phyloP scores from a whole-genome alignment of 768 basidiomycete genomes.

The Mycena vitilis region DNA sequence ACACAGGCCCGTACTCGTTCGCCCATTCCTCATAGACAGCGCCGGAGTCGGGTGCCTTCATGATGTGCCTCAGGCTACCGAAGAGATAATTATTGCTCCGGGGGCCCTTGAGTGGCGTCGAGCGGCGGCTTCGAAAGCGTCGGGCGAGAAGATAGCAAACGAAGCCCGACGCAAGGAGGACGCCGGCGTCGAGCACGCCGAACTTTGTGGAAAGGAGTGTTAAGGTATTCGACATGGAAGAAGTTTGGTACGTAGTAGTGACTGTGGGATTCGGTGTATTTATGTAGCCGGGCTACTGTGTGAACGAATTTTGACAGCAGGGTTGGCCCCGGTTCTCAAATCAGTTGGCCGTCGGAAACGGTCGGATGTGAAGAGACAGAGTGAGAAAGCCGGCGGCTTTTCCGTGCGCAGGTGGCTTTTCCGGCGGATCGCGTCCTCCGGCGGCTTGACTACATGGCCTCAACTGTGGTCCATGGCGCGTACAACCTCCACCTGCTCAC shows the following conservation, averaged over 20 bases:
- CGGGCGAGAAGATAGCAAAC: not conserved
- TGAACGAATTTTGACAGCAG: too few relatives aligned
- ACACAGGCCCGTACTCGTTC: constrained; percentile 60
- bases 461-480: constrained; percentile 43
- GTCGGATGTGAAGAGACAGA: too few relatives aligned
- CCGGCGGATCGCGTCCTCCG: too few relatives aligned
- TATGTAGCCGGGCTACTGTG: too few relatives aligned
- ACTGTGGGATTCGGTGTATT: too few relatives aligned
- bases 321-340: too few relatives aligned
- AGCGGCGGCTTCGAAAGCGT: not conserved
- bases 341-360: too few relatives aligned
- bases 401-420: too few relatives aligned
- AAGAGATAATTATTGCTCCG: constrained; percentile 54
- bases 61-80: constrained; percentile 49
- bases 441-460: too few relatives aligned
- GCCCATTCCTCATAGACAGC: constrained; percentile 60
- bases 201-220: not conserved
- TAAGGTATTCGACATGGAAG: too few relatives aligned
- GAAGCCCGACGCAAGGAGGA: constrained; percentile 3
- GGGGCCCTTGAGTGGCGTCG: constrained; percentile 57
- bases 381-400: too few relatives aligned
- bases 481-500: constrained; percentile 48
- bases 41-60: constrained; percentile 44
- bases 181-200: not conserved
- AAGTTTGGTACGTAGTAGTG: too few relatives aligned